A percentile compares a stretch with the other conserved stretches of the same genome.
Evolutionary conservation across 2,329 filamentous ascomycete genomes (phyloP).

Genomic region (Pseudogymnoascus sp.): DNA sequence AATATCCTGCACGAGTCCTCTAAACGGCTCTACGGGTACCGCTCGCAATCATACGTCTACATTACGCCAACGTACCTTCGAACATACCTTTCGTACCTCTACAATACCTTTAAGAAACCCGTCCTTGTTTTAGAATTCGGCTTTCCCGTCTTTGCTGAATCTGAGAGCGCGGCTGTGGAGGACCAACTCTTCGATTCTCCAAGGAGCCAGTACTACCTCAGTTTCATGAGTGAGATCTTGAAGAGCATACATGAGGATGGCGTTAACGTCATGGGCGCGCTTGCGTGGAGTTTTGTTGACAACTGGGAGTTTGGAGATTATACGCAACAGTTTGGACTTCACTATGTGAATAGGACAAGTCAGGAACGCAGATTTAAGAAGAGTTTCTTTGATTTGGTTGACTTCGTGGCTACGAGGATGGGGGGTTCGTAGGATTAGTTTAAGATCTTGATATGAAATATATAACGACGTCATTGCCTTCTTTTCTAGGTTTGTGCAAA

Average conservation of each 20-base stretch:
- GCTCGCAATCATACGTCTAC: constrained; percentile 47
- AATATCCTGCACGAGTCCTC: too few relatives aligned
- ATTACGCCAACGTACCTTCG: constrained; percentile 50
- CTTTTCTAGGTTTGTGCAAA: background rate
- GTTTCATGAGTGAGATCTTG: constrained; percentile 36
- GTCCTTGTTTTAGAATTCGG: constrained; percentile 46
- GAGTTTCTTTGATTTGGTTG: constrained; percentile 40
- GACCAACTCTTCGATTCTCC: constrained; percentile 39
- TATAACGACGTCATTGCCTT: background rate
- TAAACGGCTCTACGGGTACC: too few relatives aligned
- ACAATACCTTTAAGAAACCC: constrained; percentile 46
- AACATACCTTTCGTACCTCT: constrained; percentile 46
- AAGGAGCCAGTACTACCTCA: constrained; percentile 37
- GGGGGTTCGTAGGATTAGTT: background rate
- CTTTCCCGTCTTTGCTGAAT: constrained; percentile 44
- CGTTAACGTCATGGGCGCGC: constrained; percentile 35
- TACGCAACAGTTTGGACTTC: constrained; percentile 37
- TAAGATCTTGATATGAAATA: background rate
- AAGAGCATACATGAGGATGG: constrained; percentile 39
- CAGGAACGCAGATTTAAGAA: constrained; percentile 37
- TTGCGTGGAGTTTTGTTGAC: constrained; percentile 36
- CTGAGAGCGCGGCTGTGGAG: constrained; percentile 30
- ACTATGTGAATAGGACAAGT: constrained; percentile 38
- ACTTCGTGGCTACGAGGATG: constrained; percentile 31
- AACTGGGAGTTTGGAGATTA: constrained; percentile 29